Base-by-base conservation (phyloP, 2,329 filamentous ascomycete genomes). In the Fusarium citri region DNA sequence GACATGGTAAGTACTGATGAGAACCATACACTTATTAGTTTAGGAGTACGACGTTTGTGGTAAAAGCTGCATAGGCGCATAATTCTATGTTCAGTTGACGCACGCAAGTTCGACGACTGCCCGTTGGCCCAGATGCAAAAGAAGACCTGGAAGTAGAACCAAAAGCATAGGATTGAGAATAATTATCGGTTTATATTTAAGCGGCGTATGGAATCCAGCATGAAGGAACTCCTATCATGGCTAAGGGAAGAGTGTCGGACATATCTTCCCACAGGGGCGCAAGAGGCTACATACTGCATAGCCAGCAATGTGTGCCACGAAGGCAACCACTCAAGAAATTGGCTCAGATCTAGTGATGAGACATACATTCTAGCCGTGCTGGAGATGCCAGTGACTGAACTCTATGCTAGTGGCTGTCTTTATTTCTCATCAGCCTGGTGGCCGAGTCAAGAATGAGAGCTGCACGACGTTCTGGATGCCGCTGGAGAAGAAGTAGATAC, bases 11-110 rank as follows among this genome's bases (percentile, higher is more conserved):
- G 0, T n/a, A 37, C 34, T 11, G 2, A 37, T 0, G 18, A 37
- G 18, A 1, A n/a, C 12, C 3, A 0, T 1, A 7, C 0, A 2
- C 3, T n/a, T 37, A n/a, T 37, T 12, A 4, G 3, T n/a, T 7
- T 5, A 7, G 18, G 34, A n/a, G 34, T n/a, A 12, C 18, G 2
- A 4, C 1, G 2, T n/a, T 37, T 7, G 34, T 37, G 6, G 10
- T n/a, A n/a, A 4, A n/a, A n/a, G 18, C 10, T 37, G 18, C 10
- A n/a, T 3, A 37, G 5, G 34, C 0, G 18, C 18, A 37, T 4
- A 12, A 1, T n/a, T 37, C 18, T n/a, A 1, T 37, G 10, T 37
- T 12, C 9, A n/a, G 34, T 12, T 12, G 34, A 37, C 6, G 34
- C 6, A 37, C 18, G 18, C 6, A 37, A n/a, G 10, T 1, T 37